These are phyloP conservation scores for Mycena indigotica DNA, from an alignment of 768 basidiomycete genomes.

Conservation along the genomic window DNA sequence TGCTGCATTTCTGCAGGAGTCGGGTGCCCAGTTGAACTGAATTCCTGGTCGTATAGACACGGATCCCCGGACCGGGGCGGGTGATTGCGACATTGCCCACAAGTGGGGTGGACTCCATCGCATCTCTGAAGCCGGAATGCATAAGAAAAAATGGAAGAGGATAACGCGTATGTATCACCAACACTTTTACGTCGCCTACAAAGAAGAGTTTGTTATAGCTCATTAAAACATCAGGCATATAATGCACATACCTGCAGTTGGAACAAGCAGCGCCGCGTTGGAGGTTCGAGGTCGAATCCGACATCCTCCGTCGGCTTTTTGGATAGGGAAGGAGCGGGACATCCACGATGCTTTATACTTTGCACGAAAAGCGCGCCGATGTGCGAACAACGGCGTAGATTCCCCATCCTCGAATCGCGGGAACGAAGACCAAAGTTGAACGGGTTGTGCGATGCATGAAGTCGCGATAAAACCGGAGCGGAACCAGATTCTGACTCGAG, in stretches of 20 bases:
- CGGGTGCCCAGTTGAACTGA: not conserved
- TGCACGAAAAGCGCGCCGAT: not conserved
- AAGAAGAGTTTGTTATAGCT: not conserved
- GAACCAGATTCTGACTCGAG: too few species aligned
- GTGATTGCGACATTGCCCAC: constrained; percentile 1
- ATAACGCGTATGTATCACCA: not conserved
- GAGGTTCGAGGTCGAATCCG: not conserved
- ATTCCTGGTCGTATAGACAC: not conserved
- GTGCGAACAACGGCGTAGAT: not conserved
- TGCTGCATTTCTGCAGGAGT: constrained; percentile 2
- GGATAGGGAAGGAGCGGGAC: not conserved
- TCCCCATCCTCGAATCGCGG: not conserved
- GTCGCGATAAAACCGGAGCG: too few species aligned
- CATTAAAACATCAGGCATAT: not conserved
- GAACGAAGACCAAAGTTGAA: not conserved
- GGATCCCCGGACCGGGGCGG: not conserved
- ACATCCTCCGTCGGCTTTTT: not conserved
- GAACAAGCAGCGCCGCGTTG: constrained; percentile 2
- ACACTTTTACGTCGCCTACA: not conserved
- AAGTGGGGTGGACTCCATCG: not conserved
- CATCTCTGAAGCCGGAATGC: not conserved
- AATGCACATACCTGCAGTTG: not conserved
- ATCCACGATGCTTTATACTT: not conserved
- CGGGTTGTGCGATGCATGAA: too few species aligned
- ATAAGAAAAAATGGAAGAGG: not conserved